phyloP scores from a whole-genome alignment of 306 rosid genomes.

The Inga oerstediana region DNA sequence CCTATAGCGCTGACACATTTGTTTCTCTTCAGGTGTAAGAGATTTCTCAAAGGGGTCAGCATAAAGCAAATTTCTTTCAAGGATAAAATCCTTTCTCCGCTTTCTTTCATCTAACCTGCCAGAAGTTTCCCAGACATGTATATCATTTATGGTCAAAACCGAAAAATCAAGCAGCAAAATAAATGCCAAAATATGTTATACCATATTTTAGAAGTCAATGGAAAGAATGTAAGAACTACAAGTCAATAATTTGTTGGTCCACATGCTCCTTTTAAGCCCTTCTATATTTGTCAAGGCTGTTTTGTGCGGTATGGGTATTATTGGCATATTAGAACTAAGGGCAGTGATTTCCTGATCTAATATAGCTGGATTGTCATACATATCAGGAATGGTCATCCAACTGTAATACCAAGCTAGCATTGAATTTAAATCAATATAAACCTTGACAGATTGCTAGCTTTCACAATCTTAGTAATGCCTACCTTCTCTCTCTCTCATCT shows the following conservation, averaged over 20 bases:
- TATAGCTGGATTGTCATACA: not conserved
- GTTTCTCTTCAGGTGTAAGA: conserved; percentile 71
- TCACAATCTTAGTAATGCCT: not conserved
- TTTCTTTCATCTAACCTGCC: conserved; percentile 91
- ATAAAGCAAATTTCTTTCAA: conserved; percentile 79
- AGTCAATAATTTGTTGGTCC: not conserved
- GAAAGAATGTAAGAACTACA: not conserved
- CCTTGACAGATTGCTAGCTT: not conserved
- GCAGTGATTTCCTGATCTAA: not conserved
- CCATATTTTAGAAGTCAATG: not conserved
- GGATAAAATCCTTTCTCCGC: conserved; percentile 72
- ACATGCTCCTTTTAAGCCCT: not conserved
- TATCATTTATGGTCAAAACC: conserved; percentile 16
- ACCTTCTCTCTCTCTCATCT: not conserved
- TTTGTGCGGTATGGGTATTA: not conserved
- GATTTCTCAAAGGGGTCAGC: conserved; percentile 69
- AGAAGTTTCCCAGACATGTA: conserved; percentile 33
- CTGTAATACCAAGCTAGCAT: too few species aligned
- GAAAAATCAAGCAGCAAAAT: not conserved
- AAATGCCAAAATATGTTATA: not conserved
- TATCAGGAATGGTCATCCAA: not conserved
- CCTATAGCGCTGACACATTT: conserved; percentile 62
- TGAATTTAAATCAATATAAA: too few species aligned
- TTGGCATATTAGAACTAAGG: not conserved
- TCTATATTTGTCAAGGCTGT: not conserved